Percentiles rank a stretch among this genome's conserved stretches.
Evolutionary conservation across 345 rosid genomes (phyloP).

Genomic region (Pistacia integerrima): DNA sequence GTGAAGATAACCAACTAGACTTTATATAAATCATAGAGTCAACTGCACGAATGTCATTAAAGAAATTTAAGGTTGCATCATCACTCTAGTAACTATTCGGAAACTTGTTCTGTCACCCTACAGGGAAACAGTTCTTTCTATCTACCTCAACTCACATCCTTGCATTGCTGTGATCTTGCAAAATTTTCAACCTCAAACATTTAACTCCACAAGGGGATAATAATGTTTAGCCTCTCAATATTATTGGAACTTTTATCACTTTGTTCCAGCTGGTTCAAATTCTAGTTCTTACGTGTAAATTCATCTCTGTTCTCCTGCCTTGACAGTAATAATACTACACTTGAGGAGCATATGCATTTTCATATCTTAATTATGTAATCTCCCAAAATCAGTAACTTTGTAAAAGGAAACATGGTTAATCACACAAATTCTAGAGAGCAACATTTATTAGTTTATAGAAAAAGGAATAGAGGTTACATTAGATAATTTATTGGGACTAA

Average conservation of each 20-base stretch:
- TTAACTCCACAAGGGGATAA: neutral
- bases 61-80: neutral
- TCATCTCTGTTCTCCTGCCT: neutral
- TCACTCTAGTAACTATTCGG: neutral
- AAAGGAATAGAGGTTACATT: neutral
- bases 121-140: too few species aligned
- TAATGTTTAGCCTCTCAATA: neutral
- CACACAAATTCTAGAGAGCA: neutral
- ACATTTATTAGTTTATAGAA: neutral
- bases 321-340: neutral
- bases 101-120: neutral
- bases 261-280: neutral
- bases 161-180: neutral
- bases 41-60: too few species aligned
- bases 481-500: neutral
- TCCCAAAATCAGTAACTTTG: neutral
- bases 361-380: neutral
- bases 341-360: neutral
- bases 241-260: neutral
- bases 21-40: neutral
- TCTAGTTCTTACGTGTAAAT: neutral
- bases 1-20: neutral
- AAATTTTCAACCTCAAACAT: neutral
- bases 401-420: neutral
- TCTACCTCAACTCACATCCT: too few species aligned